A percentile compares a stretch with the other conserved stretches of the same genome.
Conservation (phyloP, 2,329 filamentous ascomycete species). For the Xylariales sp. region DNA sequence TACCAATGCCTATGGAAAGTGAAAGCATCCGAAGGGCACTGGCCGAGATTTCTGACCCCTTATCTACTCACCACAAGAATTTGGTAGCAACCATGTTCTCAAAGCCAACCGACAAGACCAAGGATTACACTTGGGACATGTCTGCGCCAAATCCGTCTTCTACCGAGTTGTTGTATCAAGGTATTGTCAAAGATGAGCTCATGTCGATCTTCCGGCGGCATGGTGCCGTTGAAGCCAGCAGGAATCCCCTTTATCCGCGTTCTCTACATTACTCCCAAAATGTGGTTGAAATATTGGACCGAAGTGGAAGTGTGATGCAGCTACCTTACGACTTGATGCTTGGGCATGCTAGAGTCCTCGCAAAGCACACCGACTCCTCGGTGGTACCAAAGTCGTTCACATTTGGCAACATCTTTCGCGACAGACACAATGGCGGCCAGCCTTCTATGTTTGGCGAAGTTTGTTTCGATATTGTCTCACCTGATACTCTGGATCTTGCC, state of each 20-base stretch:
- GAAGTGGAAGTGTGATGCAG: conserved; percentile 82
- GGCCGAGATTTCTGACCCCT: conserved; percentile 73
- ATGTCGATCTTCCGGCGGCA: conserved; percentile 80
- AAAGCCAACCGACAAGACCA: conserved; percentile 69
- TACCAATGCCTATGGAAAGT: conserved; percentile 89
- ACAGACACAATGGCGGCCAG: conserved; percentile 72
- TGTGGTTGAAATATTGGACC: conserved; percentile 75
- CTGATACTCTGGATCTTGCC: conserved; percentile 73
- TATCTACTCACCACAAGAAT: conserved; percentile 83
- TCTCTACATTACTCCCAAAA: conserved; percentile 74
- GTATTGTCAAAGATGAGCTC: conserved; percentile 69
- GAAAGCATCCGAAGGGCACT: conserved; percentile 83
- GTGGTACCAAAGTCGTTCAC: conserved; percentile 73
- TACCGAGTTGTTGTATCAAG: conserved; percentile 64
- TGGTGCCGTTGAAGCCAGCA: conserved; percentile 76
- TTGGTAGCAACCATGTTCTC: conserved; percentile 83
- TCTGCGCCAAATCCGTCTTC: conserved; percentile 48
- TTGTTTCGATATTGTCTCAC: conserved; percentile 93
- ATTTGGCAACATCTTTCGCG: conserved; percentile 84
- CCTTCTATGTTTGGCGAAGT: conserved; percentile 82
- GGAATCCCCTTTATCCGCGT: conserved; percentile 74
- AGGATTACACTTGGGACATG: conserved; percentile 77
- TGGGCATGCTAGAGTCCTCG: conserved; percentile 79
- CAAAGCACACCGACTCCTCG: conserved; percentile 58
- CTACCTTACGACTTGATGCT: conserved; percentile 92